A percentile compares a stretch with the other conserved stretches of the same genome.
Evolutionary conservation across 306 rosid species (phyloP).

Genomic region (Albizia julibrissin): DNA sequence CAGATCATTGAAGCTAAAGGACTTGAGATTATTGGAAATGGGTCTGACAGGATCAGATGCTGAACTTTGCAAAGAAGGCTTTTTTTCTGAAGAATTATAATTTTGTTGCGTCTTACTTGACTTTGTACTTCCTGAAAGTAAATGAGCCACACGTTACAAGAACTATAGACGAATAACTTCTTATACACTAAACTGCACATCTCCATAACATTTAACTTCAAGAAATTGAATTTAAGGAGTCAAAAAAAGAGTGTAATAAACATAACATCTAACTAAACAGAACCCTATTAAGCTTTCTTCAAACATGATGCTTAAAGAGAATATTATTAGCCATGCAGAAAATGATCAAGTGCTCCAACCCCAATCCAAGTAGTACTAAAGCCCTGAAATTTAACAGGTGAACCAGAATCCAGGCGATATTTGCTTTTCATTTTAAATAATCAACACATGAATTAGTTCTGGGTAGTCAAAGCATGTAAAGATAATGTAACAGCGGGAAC

Average conservation of each 20-base stretch:
- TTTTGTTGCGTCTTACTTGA: conserved; percentile 37
- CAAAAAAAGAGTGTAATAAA: background rate
- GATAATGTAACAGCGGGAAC: background rate
- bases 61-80: conserved; percentile 7
- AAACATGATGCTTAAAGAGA: background rate
- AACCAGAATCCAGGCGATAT: background rate
- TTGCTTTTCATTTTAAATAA: background rate
- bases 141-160: conserved; percentile 12
- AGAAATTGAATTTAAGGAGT: background rate
- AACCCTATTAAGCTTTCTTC: background rate
- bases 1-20: conserved; percentile 79
- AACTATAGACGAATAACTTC: conserved; percentile 20
- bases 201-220: background rate
- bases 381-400: background rate
- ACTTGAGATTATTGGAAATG: conserved; percentile 50
- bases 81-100: conserved; percentile 32
- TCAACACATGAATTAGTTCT: background rate
- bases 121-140: conserved; percentile 46
- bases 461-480: background rate
- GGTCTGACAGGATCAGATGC: conserved; percentile 36
- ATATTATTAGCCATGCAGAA: background rate
- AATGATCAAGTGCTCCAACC: background rate
- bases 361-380: background rate
- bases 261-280: background rate
- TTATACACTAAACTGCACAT: background rate